Evolutionary conservation across 73 alveolate genomes (phyloP).

Genomic region (Paramecium primaurelia): DNA sequence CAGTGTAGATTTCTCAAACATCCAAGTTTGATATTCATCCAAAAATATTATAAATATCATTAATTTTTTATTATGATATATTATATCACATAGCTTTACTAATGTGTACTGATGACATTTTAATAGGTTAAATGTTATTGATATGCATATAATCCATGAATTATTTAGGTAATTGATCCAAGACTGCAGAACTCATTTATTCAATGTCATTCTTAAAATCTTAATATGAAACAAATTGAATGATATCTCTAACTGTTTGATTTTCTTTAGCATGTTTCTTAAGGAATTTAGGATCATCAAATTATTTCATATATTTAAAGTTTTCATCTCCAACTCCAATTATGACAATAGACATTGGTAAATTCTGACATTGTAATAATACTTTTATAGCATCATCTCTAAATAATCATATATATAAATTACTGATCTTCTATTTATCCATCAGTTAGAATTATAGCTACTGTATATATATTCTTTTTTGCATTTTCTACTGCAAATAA

Average conservation of each 20-base stretch:
- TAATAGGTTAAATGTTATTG: background rate
- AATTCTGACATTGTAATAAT: constrained; percentile 25
- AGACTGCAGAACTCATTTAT: background rate
- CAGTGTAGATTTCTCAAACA: constrained; percentile 20
- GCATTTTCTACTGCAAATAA: background rate
- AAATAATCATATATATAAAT: background rate
- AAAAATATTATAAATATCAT: background rate
- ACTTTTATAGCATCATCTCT: constrained; percentile 32
- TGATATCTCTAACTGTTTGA: background rate
- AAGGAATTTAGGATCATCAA: constrained; percentile 58
- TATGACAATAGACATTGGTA: constrained; percentile 61
- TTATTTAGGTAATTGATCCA: constrained; percentile 20
- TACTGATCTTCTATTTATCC: constrained; percentile 52
- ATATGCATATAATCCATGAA: constrained; percentile 14
- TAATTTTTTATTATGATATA: background rate
- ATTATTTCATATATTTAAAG: constrained; percentile 59
- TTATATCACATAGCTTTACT: constrained; percentile 4
- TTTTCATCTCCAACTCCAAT: constrained; percentile 70
- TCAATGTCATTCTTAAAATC: constrained; percentile 24
- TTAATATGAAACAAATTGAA: constrained; percentile 33
- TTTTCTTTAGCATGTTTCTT: background rate
- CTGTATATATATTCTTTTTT: constrained; percentile 27
- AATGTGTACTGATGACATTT: background rate
- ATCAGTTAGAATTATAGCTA: background rate
- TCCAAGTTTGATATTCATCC: constrained; percentile 15